Conservation (phyloP, 1,284 basidiomycete species). For the Fomitopsis schrenkii region DNA sequence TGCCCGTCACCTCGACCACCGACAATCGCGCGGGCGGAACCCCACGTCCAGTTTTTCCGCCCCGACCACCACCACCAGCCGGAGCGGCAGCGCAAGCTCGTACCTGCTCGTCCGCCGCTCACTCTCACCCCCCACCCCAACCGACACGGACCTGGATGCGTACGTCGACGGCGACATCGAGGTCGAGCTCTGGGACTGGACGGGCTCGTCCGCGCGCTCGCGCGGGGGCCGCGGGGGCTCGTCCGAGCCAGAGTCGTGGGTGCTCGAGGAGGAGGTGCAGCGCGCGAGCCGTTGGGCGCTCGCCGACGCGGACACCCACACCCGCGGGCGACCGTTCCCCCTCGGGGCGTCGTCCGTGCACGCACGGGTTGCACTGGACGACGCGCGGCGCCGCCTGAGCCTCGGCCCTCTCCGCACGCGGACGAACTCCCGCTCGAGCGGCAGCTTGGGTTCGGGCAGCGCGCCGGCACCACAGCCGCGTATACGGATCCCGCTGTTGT, state of each 20-base stretch:
- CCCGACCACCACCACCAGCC: conserved; percentile 4
- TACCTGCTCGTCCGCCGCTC: neutral
- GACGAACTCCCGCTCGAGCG: conserved; percentile 13
- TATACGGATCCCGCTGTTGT: conserved; percentile 29
- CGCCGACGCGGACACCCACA: neutral
- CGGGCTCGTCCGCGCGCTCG: conserved; percentile 9
- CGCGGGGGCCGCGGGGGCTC: conserved; percentile 5
- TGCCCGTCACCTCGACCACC: conserved; percentile 1
- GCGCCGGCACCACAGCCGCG: conserved; percentile 21
- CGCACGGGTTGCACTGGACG: conserved; percentile 1
- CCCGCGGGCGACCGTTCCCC: neutral
- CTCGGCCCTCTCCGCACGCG: conserved; percentile 15
- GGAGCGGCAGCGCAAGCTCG: conserved; percentile 1
- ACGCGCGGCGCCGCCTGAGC: conserved; percentile 1
- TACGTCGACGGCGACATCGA: conserved; percentile 14
- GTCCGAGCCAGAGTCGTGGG: conserved; percentile 17
- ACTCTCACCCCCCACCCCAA: conserved; percentile 2
- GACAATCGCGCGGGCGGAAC: conserved; percentile 6
- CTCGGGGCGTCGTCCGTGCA: conserved; percentile 5
- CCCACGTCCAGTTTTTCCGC: conserved; percentile 4
- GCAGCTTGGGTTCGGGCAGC: conserved; percentile 4
- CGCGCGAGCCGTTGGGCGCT: conserved; percentile 19
- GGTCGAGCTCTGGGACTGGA: conserved; percentile 26
- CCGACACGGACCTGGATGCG: conserved; percentile 5
- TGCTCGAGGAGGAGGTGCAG: conserved; percentile 25